A percentile compares a stretch with the other conserved stretches of the same genome.
Conservation (phyloP, 1,284 basidiomycete species). For the Ustilago esculenta region DNA sequence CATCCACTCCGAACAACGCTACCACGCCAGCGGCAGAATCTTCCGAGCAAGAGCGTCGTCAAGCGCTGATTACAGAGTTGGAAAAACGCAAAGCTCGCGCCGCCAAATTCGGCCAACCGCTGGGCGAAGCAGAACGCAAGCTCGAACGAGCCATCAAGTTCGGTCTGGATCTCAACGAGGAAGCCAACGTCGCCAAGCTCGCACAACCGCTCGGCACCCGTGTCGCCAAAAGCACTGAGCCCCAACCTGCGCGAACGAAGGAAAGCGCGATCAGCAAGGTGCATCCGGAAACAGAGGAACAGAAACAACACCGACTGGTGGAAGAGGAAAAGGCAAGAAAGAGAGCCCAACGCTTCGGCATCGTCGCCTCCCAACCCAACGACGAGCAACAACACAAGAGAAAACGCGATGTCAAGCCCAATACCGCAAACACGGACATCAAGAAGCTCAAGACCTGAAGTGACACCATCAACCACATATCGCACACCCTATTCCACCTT, state of each 20-base stretch:
- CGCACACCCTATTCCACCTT: too few relatives aligned
- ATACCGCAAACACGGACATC: conserved; percentile 1
- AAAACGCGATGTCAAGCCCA: conserved; percentile 7
- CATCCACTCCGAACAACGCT: not conserved
- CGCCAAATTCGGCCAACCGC: conserved; percentile 56
- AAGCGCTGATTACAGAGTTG: conserved; percentile 52
- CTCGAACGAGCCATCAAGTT: conserved; percentile 60
- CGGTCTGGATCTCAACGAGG: conserved; percentile 47
- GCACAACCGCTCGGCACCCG: conserved; percentile 19
- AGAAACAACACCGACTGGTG: conserved; percentile 24
- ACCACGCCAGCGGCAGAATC: too few relatives aligned
- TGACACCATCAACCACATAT: too few relatives aligned
- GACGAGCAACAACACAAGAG: conserved; percentile 50
- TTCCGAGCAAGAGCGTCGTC: conserved; percentile 40
- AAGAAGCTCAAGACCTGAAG: conserved; percentile 26
- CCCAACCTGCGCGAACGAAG: not conserved
- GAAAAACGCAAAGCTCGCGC: conserved; percentile 62
- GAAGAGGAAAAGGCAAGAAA: conserved; percentile 36
- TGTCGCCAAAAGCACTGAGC: too few relatives aligned
- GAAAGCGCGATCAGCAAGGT: too few relatives aligned
- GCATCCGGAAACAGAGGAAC: conserved; percentile 47
- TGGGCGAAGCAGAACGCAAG: conserved; percentile 56
- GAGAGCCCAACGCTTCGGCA: conserved; percentile 57
- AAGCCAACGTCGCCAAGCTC: conserved; percentile 31
- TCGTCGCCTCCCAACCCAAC: conserved; percentile 1